Evolutionary conservation across 1,284 basidiomycete genomes (phyloP).

Genomic region (Rhodotorula sp.): DNA sequence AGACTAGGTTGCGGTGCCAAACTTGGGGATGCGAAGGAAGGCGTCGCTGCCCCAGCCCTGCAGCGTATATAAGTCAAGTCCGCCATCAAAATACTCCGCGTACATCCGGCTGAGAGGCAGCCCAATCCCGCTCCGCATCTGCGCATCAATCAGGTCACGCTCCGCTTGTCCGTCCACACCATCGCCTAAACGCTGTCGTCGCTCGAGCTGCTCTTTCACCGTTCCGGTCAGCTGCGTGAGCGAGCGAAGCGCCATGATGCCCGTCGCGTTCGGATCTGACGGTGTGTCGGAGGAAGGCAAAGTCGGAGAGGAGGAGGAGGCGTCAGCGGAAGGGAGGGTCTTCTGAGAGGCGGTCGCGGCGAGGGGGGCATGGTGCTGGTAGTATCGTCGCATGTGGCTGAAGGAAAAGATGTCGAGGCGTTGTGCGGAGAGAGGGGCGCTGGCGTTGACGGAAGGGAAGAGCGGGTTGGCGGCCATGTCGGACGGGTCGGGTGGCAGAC

Average conservation of each 20-base stretch:
- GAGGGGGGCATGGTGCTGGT: conserved; percentile 32
- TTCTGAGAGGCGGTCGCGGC: neutral
- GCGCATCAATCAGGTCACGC: conserved; percentile 29
- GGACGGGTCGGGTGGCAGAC: conserved; percentile 29
- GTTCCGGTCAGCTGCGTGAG: conserved; percentile 21
- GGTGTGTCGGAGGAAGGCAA: neutral
- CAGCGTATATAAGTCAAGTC: conserved; percentile 37
- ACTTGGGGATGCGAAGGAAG: conserved; percentile 36
- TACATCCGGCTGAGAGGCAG: conserved; percentile 42
- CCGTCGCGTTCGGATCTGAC: neutral
- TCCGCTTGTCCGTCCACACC: conserved; percentile 7
- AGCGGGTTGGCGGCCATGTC: conserved; percentile 20
- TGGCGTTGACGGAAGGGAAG: conserved; percentile 3
- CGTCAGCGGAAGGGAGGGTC: neutral
- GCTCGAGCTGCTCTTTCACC: conserved; percentile 23
- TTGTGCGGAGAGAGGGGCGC: conserved; percentile 30
- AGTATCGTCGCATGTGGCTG: conserved; percentile 35
- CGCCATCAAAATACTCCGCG: conserved; percentile 42
- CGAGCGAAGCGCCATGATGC: conserved; percentile 19
- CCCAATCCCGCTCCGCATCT: conserved; percentile 38
- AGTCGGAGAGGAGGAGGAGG: neutral
- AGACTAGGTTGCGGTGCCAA: conserved; percentile 21
- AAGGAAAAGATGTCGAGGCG: conserved; percentile 41
- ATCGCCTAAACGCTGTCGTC: neutral
- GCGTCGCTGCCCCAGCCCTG: conserved; percentile 41